Base-by-base conservation (phyloP, 2,329 filamentous ascomycete species). In the Trichoderma cornu-damae region DNA sequence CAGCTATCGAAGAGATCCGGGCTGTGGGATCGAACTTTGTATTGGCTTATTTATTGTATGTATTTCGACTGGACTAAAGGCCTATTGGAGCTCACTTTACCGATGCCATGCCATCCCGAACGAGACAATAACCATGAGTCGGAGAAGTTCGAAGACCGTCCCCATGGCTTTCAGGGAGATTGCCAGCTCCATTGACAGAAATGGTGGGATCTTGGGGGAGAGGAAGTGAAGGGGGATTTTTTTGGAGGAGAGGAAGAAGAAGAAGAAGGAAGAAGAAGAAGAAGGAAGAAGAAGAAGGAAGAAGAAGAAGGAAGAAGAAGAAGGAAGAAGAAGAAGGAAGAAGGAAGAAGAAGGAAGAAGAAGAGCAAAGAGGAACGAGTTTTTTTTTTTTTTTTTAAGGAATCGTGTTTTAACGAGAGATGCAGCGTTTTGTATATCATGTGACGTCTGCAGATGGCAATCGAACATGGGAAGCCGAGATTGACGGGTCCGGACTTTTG, bases 161-260 rank as follows among this genome's bases (percentile, higher is more conserved):
- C 70, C 16, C 52, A 66, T 5, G 68, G 71, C 16, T 65, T 66
- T 16, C n/a, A n/a, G 63, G 71, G 2, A 72, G 67, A 16, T 61
- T 57, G 0, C 84, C 93, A n/a, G 89, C 95, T 64, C 90, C 91
- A 0, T 77, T 96, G 11, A 91, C 91, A 1, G 80, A 96, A 0
- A 82, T 96, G 2, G 81, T 96, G 0, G 61, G 89, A 95, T 63
- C 83, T 93, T 51, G 84, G 83, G 11, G 82, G 82, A n/a, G 83
- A 87, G 64, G 80, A 87, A 30, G 79, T 85, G 0, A 79, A 78
- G 69, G 74, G 83, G 63, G 78, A 78, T 14, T 68, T 86, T 78
- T 14, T 68, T 86, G 30, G 80, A 82, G 60, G 73, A 79, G 60
- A 81, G 84, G 66, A 72, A 75, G 61, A 72, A 70, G 37, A 70